Percentiles rank a stretch among this genome's conserved stretches.
Evolutionary conservation across 2,329 filamentous ascomycete species (phyloP).

Genomic region (Epichloe elymi): DNA sequence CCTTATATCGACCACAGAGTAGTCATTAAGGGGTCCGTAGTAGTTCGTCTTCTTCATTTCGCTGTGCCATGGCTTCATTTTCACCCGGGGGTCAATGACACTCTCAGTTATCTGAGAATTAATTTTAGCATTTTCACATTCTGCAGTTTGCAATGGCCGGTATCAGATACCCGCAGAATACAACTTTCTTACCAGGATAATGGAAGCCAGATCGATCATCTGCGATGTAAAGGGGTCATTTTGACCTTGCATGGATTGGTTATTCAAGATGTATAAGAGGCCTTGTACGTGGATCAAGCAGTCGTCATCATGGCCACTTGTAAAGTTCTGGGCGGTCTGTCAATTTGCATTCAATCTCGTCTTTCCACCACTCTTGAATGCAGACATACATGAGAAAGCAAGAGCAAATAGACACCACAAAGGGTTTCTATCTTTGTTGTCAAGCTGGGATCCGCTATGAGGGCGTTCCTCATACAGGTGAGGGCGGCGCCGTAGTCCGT

Average conservation of each 20-base stretch:
- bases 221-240: constrained; percentile 2
- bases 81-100: constrained; percentile 4
- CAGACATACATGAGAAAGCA: constrained; percentile 14
- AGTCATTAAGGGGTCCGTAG: constrained; percentile 5
- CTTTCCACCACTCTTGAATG: not conserved
- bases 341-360: not conserved
- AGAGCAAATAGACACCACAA: constrained; percentile 24
- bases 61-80: not conserved
- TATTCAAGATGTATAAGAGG: constrained; percentile 1
- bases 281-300: constrained; percentile 4
- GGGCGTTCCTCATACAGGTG: constrained; percentile 7
- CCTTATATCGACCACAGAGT: constrained; percentile 5
- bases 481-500: constrained; percentile 20
- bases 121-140: not conserved
- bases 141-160: not conserved
- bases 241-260: not conserved
- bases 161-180: not conserved
- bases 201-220: constrained; percentile 3
- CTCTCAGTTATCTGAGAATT: constrained; percentile 2
- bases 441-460: constrained; percentile 17
- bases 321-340: not conserved
- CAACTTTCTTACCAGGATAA: not conserved
- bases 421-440: constrained; percentile 19
- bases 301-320: constrained; percentile 1
- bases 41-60: constrained; percentile 3